Base-by-base conservation (phyloP, 2,329 filamentous ascomycete genomes). In the Elsinoe arachidis region DNA sequence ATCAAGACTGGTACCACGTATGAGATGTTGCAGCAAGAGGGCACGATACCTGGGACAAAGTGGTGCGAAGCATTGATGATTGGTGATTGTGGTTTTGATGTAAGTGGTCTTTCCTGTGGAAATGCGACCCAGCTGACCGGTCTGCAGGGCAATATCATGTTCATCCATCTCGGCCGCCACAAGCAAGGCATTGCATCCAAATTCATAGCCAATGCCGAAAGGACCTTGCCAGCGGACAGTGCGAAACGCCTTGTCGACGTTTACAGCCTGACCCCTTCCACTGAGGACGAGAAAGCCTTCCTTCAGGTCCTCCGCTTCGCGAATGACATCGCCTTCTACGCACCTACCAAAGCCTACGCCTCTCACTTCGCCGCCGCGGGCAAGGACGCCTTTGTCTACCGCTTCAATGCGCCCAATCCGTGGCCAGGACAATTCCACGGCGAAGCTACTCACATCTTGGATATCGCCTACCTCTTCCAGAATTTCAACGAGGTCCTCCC, bases 61-160 rank as follows among this genome's bases (percentile, higher is more conserved):
- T 80, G 77, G 76, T 78, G 73, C 58, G 64, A 72, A 35, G 67
- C 70, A n/a, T 58, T 79, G 10, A 69, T 78, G 59, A 72, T 80
- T 38, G 78, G 77, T 14, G 73, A 79, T 58, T 74, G 74, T 19
- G 68, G 73, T 58, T 70, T 76, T 46, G 77, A 79, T 67, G 56
- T 57, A n/a, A 41, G 46, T 53, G 4, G n/a, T 21, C 7, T 12
- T 19, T 9, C 23, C 15, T 33, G 30, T 3, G 33, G 10, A n/a
- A 34, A 14, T 39, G 26, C 17, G 2, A 33, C 26, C 9, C 14
- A 3, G 21, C 41, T 55, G 38, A 55, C 19, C 5, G 6, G 5
- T 14, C 11, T 15, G 17, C 26, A 57, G 55, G 65, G 64, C 35
- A 63, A 59, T 55, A 66, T 67, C 43, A 19, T 61, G 15, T 49